These are phyloP conservation scores for Helicocarpus griseus DNA, from an alignment of 2,329 filamentous ascomycete species.

Conservation along the genomic window DNA sequence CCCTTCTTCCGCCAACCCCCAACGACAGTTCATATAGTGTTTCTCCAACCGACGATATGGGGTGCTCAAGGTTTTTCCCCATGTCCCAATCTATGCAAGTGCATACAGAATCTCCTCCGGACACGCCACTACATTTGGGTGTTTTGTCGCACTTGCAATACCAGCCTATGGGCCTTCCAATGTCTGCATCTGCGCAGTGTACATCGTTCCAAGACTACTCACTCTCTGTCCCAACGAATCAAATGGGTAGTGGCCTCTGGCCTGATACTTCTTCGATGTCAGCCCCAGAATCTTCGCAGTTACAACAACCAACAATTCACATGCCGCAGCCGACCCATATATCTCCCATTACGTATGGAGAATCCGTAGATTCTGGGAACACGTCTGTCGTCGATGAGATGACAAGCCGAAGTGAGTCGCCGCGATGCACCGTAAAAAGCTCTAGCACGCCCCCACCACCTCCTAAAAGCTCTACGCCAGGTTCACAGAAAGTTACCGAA, in stretches of 20 bases:
- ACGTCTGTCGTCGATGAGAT: slow-evolving; percentile 19
- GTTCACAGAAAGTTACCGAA: slow-evolving; percentile 25
- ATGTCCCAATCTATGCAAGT: slow-evolving; percentile 32
- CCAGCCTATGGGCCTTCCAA: slow-evolving; percentile 27
- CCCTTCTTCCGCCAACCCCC: slow-evolving; percentile 31
- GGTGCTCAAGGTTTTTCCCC: slow-evolving; percentile 25
- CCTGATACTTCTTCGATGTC: slow-evolving; percentile 29
- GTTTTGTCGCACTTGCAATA: slow-evolving; percentile 30
- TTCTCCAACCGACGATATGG: slow-evolving; percentile 21
- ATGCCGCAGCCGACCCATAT: slow-evolving; percentile 26
- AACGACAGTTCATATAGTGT: slow-evolving; percentile 30
- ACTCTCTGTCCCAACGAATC: slow-evolving; percentile 25
- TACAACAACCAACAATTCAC: slow-evolving; percentile 23
- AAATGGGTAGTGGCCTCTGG: slow-evolving; percentile 34
- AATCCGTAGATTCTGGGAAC: slow-evolving; percentile 21
- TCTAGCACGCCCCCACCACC: slow-evolving; percentile 19
- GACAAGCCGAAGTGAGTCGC: slow-evolving; percentile 19
- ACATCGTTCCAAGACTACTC: slow-evolving; percentile 34
- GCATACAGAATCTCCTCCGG: slow-evolving; percentile 34
- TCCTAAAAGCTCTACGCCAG: slow-evolving; percentile 6
- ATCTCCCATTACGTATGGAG: slow-evolving; percentile 30
- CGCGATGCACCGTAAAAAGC: slow-evolving; percentile 24
- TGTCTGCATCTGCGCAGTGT: slow-evolving; percentile 36
- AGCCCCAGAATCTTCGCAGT: slow-evolving; percentile 29
- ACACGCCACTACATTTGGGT: slow-evolving; percentile 32